Conservation (phyloP, 352 stramenopile species). For the Globisporangium polare region DNA sequence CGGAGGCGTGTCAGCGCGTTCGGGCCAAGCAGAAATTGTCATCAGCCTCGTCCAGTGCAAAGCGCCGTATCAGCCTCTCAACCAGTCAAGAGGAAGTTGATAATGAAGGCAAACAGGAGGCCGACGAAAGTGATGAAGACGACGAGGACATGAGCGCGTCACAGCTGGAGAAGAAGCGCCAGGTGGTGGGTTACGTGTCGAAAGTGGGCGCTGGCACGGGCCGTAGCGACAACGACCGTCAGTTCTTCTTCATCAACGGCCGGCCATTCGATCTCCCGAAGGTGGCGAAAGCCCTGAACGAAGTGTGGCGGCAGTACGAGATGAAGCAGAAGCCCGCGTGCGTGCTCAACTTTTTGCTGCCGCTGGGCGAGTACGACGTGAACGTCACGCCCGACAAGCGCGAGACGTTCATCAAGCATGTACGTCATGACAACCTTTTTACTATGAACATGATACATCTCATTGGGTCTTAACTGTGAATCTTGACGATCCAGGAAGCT, state of each 20-base stretch:
- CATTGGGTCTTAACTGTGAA: no score
- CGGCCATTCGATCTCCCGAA: slow-evolving; percentile 93
- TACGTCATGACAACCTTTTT: slow-evolving; percentile 22
- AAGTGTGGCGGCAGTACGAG: slow-evolving; percentile 90
- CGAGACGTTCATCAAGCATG: slow-evolving; percentile 87
- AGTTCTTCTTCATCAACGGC: slow-evolving; percentile 97
- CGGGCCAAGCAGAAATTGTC: background rate
- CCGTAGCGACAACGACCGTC: slow-evolving; percentile 83
- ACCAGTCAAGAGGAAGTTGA: slow-evolving; percentile 16
- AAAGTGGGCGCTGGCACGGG: slow-evolving; percentile 65
- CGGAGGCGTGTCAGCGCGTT: slow-evolving; percentile 10
- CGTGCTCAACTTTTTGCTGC: slow-evolving; percentile 90
- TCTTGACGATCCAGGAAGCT: slow-evolving; percentile 25
- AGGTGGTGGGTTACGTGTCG: slow-evolving; percentile 69
- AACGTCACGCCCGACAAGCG: slow-evolving; percentile 98
- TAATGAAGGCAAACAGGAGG: slow-evolving; percentile 20
- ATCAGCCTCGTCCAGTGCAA: background rate
- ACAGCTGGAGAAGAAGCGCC: slow-evolving; percentile 22
- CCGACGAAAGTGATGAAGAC: slow-evolving; percentile 11
- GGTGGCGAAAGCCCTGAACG: slow-evolving; percentile 75
- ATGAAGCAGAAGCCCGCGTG: slow-evolving; percentile 93
- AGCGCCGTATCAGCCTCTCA: background rate
- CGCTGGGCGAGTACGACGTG: slow-evolving; percentile 90
- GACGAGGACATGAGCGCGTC: slow-evolving; percentile 18
- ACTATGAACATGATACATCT: no score